These are phyloP conservation scores for Cladosporium sp. DNA, from an alignment of 2,329 filamentous ascomycete genomes.

Conservation along the genomic window DNA sequence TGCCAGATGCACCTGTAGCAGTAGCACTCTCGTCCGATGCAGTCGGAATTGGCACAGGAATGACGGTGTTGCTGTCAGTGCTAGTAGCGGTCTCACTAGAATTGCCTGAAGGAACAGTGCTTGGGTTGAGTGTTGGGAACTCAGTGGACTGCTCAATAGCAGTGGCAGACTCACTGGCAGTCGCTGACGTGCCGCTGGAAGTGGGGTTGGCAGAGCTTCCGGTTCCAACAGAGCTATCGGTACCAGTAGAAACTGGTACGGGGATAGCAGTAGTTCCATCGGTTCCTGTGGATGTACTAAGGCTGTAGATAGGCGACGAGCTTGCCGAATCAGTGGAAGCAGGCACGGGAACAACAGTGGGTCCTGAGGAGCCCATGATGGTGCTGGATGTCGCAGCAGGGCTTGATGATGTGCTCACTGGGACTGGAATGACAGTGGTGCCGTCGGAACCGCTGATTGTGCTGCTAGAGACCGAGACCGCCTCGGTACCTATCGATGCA, in stretches of 20 bases:
- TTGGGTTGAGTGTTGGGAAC: neutral
- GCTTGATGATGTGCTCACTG: constrained; percentile 18
- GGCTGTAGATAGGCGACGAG: constrained; percentile 6
- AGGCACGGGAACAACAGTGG: constrained; percentile 14
- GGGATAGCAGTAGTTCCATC: constrained; percentile 13
- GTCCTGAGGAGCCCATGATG: constrained; percentile 15
- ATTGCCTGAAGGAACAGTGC: constrained; percentile 3
- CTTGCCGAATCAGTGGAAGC: constrained; percentile 2
- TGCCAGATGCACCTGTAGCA: neutral
- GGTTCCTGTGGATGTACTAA: constrained; percentile 9
- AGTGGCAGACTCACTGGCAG: neutral
- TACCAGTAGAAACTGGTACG: constrained; percentile 10
- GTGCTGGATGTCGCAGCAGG: constrained; percentile 15
- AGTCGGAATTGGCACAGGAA: constrained; percentile 5
- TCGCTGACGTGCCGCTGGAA: neutral
- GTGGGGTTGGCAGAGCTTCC: neutral
- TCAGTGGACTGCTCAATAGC: constrained; percentile 2
- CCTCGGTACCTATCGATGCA: neutral
- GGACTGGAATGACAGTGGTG: constrained; percentile 20
- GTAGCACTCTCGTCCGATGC: neutral
- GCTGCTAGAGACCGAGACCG: neutral
- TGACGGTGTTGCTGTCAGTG: neutral
- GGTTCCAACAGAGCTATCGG: constrained; percentile 2
- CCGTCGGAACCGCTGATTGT: neutral
- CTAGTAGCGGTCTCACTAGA: neutral